Percentiles rank a stretch among this genome's conserved stretches.
These are phyloP conservation scores for Cladochytrium replicatum DNA, from an alignment of 192 early-diverging fungal genomes.

Conservation along the genomic window DNA sequence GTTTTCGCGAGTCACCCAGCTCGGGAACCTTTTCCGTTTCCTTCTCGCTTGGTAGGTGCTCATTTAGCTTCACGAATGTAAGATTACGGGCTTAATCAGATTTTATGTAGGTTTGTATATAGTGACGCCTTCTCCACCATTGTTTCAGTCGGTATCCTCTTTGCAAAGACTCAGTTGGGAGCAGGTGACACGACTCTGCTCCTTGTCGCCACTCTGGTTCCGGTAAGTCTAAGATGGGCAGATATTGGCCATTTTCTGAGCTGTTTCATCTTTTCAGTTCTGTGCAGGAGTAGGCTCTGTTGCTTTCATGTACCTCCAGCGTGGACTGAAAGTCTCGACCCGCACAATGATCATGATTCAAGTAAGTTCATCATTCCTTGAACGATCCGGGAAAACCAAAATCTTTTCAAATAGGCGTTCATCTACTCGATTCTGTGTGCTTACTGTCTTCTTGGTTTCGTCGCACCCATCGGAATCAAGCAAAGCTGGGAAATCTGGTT, in stretches of 20 bases:
- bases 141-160: constrained; percentile 40
- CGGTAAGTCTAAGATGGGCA: too few relatives aligned
- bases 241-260: too few relatives aligned
- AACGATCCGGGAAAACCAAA: too few relatives aligned
- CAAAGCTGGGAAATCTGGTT: neutral
- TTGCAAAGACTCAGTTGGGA: constrained; percentile 41
- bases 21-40: constrained; percentile 20
- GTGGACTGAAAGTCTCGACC: neutral
- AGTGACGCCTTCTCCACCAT: constrained; percentile 15
- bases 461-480: neutral
- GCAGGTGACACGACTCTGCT: constrained; percentile 15
- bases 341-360: constrained; percentile 9
- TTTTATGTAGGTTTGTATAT: too few relatives aligned
- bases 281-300: constrained; percentile 10
- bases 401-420: too few relatives aligned
- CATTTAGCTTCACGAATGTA: too few relatives aligned
- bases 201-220: constrained; percentile 6
- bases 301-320: constrained; percentile 10
- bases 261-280: too few relatives aligned
- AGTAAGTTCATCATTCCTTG: too few relatives aligned
- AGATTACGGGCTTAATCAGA: too few relatives aligned
- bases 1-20: neutral
- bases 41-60: constrained; percentile 27
- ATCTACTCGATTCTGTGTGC: constrained; percentile 8
- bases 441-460: constrained; percentile 7